Evolutionary conservation across 2,329 filamentous ascomycete genomes (phyloP).

Genomic region (Westerdykella sp.): DNA sequence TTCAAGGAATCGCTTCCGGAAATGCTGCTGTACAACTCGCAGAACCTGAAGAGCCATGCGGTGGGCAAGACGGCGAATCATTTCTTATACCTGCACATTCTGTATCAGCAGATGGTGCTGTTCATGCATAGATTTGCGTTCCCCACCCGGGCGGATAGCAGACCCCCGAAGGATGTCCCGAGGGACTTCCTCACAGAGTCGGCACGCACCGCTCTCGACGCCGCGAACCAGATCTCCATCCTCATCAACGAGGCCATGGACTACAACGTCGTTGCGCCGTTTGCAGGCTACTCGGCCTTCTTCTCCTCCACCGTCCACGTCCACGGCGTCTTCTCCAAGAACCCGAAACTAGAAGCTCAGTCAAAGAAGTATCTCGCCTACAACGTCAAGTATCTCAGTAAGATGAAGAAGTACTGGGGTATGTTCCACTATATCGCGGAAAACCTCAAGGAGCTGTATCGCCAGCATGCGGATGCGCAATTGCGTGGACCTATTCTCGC

Average conservation of each 20-base stretch:
- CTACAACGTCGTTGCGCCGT: constrained; percentile 79
- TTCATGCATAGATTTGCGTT: constrained; percentile 87
- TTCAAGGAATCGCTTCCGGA: constrained; percentile 65
- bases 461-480: constrained; percentile 74
- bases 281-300: constrained; percentile 92
- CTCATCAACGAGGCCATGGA: constrained; percentile 75
- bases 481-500: constrained; percentile 53
- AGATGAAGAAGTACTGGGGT: constrained; percentile 97
- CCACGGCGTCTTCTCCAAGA: constrained; percentile 82
- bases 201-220: constrained; percentile 68
- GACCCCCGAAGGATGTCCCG: constrained; percentile 64
- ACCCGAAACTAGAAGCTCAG: constrained; percentile 64
- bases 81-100: constrained; percentile 86
- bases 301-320: constrained; percentile 92
- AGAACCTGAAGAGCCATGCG: constrained; percentile 79
- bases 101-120: constrained; percentile 80
- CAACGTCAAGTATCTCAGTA: constrained; percentile 84
- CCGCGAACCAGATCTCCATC: constrained; percentile 80
- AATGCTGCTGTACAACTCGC: constrained; percentile 64
- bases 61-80: constrained; percentile 84
- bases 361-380: constrained; percentile 79
- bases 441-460: constrained; percentile 82
- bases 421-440: constrained; percentile 98
- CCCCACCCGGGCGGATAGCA: constrained; percentile 57
- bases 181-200: constrained; percentile 71